A percentile compares a stretch with the other conserved stretches of the same genome.
Evolutionary conservation across 495 filamentous ascomycete species (phyloP).

Genomic region (Pyronema domesticum): DNA sequence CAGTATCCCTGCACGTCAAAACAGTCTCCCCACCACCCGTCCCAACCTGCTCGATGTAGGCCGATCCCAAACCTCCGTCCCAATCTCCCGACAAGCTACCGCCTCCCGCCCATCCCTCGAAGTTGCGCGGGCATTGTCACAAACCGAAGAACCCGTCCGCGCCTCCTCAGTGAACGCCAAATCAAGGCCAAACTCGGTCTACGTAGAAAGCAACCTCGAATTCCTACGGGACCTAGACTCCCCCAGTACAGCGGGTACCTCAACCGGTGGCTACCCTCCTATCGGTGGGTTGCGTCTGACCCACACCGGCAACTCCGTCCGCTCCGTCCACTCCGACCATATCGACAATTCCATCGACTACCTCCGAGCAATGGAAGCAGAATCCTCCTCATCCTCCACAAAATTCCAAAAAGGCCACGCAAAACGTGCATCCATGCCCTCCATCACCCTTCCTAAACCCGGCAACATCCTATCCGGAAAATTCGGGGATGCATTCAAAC

Average conservation of each 20-base stretch:
- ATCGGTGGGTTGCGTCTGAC: background rate
- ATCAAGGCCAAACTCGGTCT: constrained; percentile 53
- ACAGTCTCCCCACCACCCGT: constrained; percentile 14
- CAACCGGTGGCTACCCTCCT: background rate
- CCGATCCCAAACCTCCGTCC: constrained; percentile 31
- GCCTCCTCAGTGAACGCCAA: constrained; percentile 49
- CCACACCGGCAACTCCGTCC: constrained; percentile 28
- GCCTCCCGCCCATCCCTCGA: constrained; percentile 73
- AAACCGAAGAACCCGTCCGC: constrained; percentile 26
- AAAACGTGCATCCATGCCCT: constrained; percentile 69
- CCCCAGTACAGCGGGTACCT: constrained; percentile 14
- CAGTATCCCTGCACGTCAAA: constrained; percentile 4
- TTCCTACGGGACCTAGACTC: constrained; percentile 41
- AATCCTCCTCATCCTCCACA: constrained; percentile 40
- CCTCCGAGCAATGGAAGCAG: constrained; percentile 59
- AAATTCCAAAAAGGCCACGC: constrained; percentile 39
- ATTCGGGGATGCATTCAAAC: constrained; percentile 89
- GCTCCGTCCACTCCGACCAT: constrained; percentile 28
- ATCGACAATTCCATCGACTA: constrained; percentile 83
- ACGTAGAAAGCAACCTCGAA: constrained; percentile 62
- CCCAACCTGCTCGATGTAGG: constrained; percentile 30
- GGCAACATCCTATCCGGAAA: constrained; percentile 70
- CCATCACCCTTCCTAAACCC: constrained; percentile 40
- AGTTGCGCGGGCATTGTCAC: constrained; percentile 36
- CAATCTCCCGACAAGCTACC: constrained; percentile 28